Evolutionary conservation across 768 basidiomycete species (phyloP).

Genomic region (Suillus ampliporus): DNA sequence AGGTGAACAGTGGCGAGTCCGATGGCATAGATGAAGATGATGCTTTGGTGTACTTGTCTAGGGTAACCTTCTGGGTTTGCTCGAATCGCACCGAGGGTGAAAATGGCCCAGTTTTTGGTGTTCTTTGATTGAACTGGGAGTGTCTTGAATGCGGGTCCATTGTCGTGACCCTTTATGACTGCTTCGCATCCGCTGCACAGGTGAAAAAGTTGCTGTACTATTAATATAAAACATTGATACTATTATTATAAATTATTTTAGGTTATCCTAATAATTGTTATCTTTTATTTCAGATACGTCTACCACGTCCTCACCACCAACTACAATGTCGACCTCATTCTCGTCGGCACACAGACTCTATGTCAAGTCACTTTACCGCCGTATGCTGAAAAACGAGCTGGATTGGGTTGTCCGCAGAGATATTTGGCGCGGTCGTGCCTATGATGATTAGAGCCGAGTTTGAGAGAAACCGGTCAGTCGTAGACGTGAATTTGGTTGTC

Average conservation of each 20-base stretch:
- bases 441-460: constrained; percentile 90
- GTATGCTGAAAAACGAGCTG: constrained; percentile 83
- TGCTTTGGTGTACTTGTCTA: constrained; percentile 51
- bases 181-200: constrained; percentile 7
- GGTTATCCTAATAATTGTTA: constrained; percentile 1
- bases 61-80: constrained; percentile 47
- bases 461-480: constrained; percentile 81
- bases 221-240: not conserved
- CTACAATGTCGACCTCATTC: constrained; percentile 66
- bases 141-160: constrained; percentile 84
- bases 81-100: constrained; percentile 51
- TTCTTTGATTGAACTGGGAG: constrained; percentile 77
- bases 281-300: not conserved
- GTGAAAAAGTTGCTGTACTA: constrained; percentile 6
- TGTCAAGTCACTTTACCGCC: constrained; percentile 91
- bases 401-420: constrained; percentile 91
- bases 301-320: not conserved
- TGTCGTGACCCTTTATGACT: constrained; percentile 8
- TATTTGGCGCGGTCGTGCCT: constrained; percentile 84
- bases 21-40: constrained; percentile 29
- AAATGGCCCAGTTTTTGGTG: constrained; percentile 69
- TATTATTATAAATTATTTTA: constrained; percentile 3
- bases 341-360: constrained; percentile 78
- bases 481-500: constrained; percentile 25
- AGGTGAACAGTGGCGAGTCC: constrained; percentile 21